A percentile compares a stretch with the other conserved stretches of the same genome.
phyloP scores from a whole-genome alignment of 129 eudicot genomes.

The Chrysanthemum lavandulifolium region DNA sequence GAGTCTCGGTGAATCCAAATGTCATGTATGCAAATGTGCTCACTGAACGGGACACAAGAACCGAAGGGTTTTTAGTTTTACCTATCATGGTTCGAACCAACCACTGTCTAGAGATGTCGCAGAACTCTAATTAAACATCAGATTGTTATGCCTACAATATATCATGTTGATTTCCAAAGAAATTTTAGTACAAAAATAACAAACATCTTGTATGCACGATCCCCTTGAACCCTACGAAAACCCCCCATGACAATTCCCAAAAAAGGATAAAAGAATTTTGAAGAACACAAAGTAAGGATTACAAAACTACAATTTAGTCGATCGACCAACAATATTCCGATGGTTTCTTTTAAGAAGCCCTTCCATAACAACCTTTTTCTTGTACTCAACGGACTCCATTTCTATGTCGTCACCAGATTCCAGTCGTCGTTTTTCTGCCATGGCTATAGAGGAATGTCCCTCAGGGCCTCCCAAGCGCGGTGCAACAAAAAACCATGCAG shows the following conservation, averaged over 20 bases:
- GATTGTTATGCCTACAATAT: too few relatives aligned
- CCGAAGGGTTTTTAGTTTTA: too few relatives aligned
- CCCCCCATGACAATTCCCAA: neutral
- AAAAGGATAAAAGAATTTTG: neutral
- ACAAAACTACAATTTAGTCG: neutral
- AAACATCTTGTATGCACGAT: constrained; percentile 17
- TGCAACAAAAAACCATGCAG: constrained; percentile 55
- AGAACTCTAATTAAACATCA: too few relatives aligned
- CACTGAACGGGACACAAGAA: neutral
- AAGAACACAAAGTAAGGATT: neutral
- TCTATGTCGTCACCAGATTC: constrained; percentile 5
- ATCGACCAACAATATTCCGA: constrained; percentile 30
- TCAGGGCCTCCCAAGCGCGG: constrained; percentile 27
- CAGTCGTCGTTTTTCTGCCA: constrained; percentile 8
- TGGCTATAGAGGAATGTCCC: neutral
- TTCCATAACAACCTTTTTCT: constrained; percentile 55
- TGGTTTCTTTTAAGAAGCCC: constrained; percentile 56
- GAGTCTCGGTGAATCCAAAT: neutral
- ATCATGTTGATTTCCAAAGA: neutral
- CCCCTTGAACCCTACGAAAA: neutral
- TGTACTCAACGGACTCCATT: constrained; percentile 37
- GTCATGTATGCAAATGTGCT: neutral
- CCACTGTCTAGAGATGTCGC: too few relatives aligned
- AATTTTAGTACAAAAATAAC: constrained; percentile 16
- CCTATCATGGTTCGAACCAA: too few relatives aligned